These are phyloP conservation scores for Pelargonium exstipulatum DNA, from an alignment of 441 rosid species.

Conservation along the genomic window DNA sequence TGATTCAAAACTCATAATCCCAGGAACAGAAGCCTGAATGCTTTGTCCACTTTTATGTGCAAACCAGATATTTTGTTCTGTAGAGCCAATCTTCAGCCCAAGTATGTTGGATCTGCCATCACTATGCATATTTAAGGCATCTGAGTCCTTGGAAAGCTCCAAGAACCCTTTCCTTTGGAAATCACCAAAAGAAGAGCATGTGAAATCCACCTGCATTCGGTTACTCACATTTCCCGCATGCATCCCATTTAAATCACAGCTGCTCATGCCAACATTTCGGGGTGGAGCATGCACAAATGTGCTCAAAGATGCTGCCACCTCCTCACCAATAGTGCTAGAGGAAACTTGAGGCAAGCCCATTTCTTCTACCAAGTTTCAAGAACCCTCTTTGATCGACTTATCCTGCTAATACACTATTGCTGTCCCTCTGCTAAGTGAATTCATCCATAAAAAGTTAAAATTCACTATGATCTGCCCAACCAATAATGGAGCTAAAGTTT, in stretches of 20 bases:
- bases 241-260: conserved; percentile 34
- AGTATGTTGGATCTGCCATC: conserved; percentile 19
- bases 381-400: conserved; percentile 11
- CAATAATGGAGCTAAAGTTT: conserved; percentile 11
- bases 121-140: conserved; percentile 21
- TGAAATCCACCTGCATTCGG: conserved; percentile 33
- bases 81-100: conserved; percentile 22
- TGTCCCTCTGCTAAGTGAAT: conserved; percentile 13
- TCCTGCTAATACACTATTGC: conserved; percentile 14
- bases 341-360: conserved; percentile 54
- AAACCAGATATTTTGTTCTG: conserved; percentile 30
- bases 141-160: conserved; percentile 28
- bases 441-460: conserved; percentile 16
- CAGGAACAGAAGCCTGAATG: conserved; percentile 32
- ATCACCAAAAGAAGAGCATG: conserved; percentile 38
- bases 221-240: conserved; percentile 32
- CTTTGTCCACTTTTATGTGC: conserved; percentile 29
- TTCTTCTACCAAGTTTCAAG: conserved; percentile 2
- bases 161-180: conserved; percentile 25
- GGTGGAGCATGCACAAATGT: conserved; percentile 36
- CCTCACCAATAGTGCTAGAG: conserved; percentile 40
- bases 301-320: conserved; percentile 37
- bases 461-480: conserved; percentile 4
- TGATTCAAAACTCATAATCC: conserved; percentile 45
- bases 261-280: conserved; percentile 21